Percentiles rank a stretch among this genome's conserved stretches.
Evolutionary conservation across 768 basidiomycete genomes (phyloP).

Genomic region (Collybiopsis confluens): DNA sequence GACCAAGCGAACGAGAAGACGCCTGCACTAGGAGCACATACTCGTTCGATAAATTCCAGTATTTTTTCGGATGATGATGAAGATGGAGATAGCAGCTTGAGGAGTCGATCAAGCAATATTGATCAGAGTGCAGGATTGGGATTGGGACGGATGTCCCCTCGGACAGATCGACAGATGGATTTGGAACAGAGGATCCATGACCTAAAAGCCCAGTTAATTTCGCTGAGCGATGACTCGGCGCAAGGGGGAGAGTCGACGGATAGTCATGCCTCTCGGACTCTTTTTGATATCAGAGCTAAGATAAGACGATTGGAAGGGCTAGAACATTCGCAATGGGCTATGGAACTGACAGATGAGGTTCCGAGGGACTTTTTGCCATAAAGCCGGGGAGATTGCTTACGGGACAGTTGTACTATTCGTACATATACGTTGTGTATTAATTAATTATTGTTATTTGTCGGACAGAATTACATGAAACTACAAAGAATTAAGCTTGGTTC

Average conservation of each 20-base stretch:
- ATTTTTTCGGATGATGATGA: not conserved
- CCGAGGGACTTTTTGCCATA: not conserved
- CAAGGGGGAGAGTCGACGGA: not conserved
- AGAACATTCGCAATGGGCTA: not conserved
- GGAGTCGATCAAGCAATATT: not conserved
- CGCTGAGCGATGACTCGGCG: not conserved
- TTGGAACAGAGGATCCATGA: not conserved
- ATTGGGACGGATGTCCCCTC: not conserved
- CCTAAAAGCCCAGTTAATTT: not conserved
- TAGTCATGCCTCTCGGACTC: not conserved
- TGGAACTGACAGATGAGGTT: not conserved
- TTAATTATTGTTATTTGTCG: no score
- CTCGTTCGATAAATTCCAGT: not conserved
- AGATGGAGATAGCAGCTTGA: not conserved
- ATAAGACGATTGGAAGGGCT: not conserved
- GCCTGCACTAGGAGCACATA: not conserved
- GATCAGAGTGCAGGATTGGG: not conserved
- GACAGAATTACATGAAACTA: no score
- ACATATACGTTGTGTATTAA: no score
- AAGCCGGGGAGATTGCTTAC: no score
- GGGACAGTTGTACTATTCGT: no score
- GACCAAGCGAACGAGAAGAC: not conserved
- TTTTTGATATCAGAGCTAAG: not conserved
- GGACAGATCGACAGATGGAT: conserved; percentile 1
- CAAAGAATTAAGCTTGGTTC: no score